Conservation (phyloP, 768 basidiomycete species). For the Termitomyces sp. region DNA sequence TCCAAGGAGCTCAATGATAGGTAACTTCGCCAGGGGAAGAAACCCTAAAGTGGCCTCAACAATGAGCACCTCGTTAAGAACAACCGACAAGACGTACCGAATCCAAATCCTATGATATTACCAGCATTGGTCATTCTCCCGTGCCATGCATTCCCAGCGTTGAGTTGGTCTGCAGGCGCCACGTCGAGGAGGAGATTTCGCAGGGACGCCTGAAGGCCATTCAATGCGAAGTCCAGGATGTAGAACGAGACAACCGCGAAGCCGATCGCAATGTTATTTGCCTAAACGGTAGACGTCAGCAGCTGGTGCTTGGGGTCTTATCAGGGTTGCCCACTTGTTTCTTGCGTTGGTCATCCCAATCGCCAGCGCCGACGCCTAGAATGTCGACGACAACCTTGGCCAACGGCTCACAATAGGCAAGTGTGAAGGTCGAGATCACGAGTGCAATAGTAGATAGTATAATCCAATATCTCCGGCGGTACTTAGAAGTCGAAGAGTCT, state of each 20-base stretch:
- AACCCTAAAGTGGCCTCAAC: slow-evolving; percentile 51
- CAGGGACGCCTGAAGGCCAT: slow-evolving; percentile 90
- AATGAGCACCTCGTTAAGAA: not conserved
- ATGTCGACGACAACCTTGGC: slow-evolving; percentile 77
- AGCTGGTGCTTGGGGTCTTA: not conserved
- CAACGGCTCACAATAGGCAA: slow-evolving; percentile 80
- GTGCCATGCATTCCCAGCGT: slow-evolving; percentile 97
- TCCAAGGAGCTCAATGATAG: slow-evolving; percentile 76
- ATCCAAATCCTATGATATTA: slow-evolving; percentile 91
- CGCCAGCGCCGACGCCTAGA: slow-evolving; percentile 70
- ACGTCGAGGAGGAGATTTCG: slow-evolving; percentile 93
- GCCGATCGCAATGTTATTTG: slow-evolving; percentile 67
- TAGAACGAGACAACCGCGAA: slow-evolving; percentile 92
- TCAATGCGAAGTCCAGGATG: slow-evolving; percentile 94
- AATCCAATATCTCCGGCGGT: slow-evolving; percentile 91
- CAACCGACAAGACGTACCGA: slow-evolving; percentile 50
- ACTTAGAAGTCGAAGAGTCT: slow-evolving; percentile 88
- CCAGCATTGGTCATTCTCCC: slow-evolving; percentile 96
- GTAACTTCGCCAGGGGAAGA: slow-evolving; percentile 78
- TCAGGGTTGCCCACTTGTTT: slow-evolving; percentile 43
- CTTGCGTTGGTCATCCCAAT: slow-evolving; percentile 80
- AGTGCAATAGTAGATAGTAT: slow-evolving; percentile 82
- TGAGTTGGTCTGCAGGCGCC: slow-evolving; percentile 85
- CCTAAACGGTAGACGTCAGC: slow-evolving; percentile 33
- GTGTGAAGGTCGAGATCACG: slow-evolving; percentile 67